phyloP scores from a whole-genome alignment of 345 rosid species.

The Corchorus olitorius region DNA sequence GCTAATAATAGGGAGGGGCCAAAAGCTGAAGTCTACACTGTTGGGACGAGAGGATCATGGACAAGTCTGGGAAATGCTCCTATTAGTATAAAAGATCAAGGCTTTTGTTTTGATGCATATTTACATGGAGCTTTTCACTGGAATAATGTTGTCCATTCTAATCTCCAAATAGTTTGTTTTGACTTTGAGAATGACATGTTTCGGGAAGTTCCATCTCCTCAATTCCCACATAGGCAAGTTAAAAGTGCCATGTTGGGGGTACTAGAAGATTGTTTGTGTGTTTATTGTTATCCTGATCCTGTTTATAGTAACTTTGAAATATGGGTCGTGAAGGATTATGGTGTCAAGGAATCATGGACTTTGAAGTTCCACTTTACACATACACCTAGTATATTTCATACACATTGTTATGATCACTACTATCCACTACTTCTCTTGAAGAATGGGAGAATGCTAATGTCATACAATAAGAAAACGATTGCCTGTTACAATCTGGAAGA shows the following conservation, averaged over 20 bases:
- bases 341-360: constrained; percentile 4
- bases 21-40: background rate
- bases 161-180: background rate
- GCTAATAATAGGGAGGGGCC: too few relatives aligned
- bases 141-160: background rate
- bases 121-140: background rate
- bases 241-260: background rate
- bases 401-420: too few relatives aligned
- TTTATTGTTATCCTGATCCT: too few relatives aligned
- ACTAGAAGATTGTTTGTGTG: too few relatives aligned
- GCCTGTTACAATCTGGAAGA: too few relatives aligned
- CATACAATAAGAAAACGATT: too few relatives aligned
- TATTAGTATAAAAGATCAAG: background rate
- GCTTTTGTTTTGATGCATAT: background rate
- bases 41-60: background rate
- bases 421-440: too few relatives aligned
- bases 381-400: too few relatives aligned
- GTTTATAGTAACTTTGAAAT: too few relatives aligned
- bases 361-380: background rate
- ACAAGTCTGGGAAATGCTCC: background rate
- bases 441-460: too few relatives aligned
- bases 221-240: background rate
- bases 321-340: background rate
- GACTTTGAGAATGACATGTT: background rate
- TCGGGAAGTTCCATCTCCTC: background rate